Evolutionary conservation across 2,329 filamentous ascomycete genomes (phyloP).

Genomic region (Venturia carpophila): DNA sequence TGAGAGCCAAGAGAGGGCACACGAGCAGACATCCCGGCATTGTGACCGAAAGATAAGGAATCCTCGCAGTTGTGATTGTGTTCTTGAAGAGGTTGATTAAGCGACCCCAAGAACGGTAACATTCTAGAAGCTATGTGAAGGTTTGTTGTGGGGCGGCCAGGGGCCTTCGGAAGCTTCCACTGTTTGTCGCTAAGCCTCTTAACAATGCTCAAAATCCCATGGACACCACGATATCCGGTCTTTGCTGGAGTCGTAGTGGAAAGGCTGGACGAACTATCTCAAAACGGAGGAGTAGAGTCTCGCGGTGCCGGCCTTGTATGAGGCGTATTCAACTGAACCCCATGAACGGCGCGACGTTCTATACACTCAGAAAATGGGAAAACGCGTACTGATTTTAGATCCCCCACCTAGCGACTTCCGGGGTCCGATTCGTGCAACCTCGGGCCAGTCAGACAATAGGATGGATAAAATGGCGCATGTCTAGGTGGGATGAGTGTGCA

Average conservation of each 20-base stretch:
- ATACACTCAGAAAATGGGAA: neutral
- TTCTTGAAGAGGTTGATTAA: neutral
- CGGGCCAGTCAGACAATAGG: neutral
- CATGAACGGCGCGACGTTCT: too few relatives aligned
- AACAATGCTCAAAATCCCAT: neutral
- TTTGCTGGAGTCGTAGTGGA: neutral
- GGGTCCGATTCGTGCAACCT: neutral
- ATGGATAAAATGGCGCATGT: neutral
- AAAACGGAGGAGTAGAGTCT: neutral
- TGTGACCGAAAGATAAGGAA: neutral
- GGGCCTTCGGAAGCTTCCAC: neutral
- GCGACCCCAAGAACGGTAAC: neutral
- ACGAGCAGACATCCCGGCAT: neutral
- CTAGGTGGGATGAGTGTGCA: neutral
- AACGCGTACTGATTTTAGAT: neutral
- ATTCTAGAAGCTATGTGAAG: neutral
- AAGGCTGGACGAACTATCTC: neutral
- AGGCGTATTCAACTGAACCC: neutral
- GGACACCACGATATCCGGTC: neutral
- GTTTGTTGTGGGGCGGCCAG: neutral
- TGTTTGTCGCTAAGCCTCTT: neutral
- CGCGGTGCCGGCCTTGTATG: neutral
- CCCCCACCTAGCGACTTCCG: neutral
- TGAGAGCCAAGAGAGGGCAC: constrained; percentile 4
- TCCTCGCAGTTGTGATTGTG: neutral